Conservation (phyloP, 192 early-diverging fungal species). For the Neocallimastix lanati region DNA sequence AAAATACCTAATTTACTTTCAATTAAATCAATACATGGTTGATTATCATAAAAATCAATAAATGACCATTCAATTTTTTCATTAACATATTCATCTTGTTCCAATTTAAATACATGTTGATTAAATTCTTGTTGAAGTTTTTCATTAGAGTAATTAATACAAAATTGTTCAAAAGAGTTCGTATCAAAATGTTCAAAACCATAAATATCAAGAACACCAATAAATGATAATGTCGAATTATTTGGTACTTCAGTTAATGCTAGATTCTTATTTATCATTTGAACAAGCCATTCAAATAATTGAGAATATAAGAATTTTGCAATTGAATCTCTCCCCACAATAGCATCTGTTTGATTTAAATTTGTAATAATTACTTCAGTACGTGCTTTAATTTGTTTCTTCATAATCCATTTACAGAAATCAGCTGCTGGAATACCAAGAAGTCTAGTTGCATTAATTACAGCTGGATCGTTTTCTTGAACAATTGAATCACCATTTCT, state of each 20-base stretch:
- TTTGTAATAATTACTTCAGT: constrained; percentile 79
- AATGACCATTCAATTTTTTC: constrained; percentile 96
- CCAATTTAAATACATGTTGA: constrained; percentile 94
- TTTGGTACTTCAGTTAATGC: constrained; percentile 1
- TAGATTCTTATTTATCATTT: constrained; percentile 70
- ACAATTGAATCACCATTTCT: constrained; percentile 49
- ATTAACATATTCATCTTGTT: constrained; percentile 93
- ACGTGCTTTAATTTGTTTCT: constrained; percentile 82
- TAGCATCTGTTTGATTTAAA: constrained; percentile 51
- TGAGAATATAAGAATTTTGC: constrained; percentile 93
- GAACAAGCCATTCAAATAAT: constrained; percentile 92
- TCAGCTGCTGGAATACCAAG: constrained; percentile 57
- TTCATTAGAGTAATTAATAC: constrained; percentile 89
- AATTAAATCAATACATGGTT: constrained; percentile 95
- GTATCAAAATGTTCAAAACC: constrained; percentile 98
- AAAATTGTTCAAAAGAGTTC: constrained; percentile 99
- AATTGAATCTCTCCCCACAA: constrained; percentile 73
- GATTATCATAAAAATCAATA: constrained; percentile 97
- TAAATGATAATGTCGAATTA: constrained; percentile 39
- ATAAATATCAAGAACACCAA: constrained; percentile 98
- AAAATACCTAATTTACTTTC: constrained; percentile 89
- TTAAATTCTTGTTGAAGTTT: constrained; percentile 99
- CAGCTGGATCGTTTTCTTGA: constrained; percentile 57
- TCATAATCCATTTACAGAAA: constrained; percentile 88
- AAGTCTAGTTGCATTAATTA: constrained; percentile 43